These are phyloP conservation scores for Colletotrichum somersetense DNA, from an alignment of 2,329 filamentous ascomycete species.

Conservation along the genomic window DNA sequence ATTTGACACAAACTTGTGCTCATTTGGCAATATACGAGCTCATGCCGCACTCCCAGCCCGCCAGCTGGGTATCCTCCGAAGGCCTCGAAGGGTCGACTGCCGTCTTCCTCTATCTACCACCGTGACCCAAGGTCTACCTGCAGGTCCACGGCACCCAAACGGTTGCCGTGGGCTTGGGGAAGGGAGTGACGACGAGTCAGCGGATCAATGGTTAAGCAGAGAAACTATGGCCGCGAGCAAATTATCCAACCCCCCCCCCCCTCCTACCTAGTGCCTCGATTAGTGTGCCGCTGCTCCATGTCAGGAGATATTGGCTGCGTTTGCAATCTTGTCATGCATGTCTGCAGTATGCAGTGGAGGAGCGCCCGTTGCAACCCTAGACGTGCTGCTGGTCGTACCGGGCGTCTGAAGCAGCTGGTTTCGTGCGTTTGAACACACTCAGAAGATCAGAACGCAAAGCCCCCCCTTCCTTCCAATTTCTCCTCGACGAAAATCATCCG, in stretches of 20 bases:
- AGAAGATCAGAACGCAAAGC: background rate
- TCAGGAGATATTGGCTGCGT: background rate
- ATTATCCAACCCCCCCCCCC: background rate
- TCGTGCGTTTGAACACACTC: background rate
- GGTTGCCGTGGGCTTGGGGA: background rate
- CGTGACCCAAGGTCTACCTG: background rate
- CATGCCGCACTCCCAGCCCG: background rate
- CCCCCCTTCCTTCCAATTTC: no score
- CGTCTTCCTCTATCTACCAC: background rate
- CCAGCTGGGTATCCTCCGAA: no score
- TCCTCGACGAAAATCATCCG: no score
- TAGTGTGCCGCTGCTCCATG: background rate
- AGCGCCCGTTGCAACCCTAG: background rate
- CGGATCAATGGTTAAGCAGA: background rate
- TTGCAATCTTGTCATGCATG: background rate
- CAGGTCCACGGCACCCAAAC: background rate
- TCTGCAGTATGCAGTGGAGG: background rate
- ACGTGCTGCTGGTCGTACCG: background rate
- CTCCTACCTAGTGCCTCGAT: background rate
- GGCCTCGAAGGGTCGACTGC: no score
- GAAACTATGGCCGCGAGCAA: background rate
- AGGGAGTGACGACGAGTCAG: background rate
- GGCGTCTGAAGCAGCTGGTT: background rate
- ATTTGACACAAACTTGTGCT: background rate
- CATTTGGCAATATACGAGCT: background rate